These are phyloP conservation scores for Pestalotiopsis sp. DNA, from an alignment of 2,329 filamentous ascomycete genomes.

Conservation along the genomic window DNA sequence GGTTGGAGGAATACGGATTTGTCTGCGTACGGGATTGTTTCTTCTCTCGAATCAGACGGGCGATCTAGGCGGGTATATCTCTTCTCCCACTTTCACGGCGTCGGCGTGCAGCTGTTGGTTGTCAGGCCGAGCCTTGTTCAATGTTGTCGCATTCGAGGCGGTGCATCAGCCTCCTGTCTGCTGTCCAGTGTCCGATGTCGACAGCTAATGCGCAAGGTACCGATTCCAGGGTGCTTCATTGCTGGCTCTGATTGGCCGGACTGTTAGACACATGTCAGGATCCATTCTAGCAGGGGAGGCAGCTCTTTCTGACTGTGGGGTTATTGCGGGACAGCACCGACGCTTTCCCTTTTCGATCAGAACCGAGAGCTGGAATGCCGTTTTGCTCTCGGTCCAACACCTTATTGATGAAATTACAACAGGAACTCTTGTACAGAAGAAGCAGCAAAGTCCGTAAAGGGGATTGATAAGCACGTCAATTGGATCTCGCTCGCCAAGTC, in stretches of 20 bases:
- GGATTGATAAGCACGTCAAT: no score
- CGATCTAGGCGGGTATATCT: not conserved
- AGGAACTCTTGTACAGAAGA: no score
- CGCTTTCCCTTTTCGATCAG: not conserved
- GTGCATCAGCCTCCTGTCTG: conserved; percentile 8
- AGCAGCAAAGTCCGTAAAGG: no score
- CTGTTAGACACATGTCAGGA: conserved; percentile 4
- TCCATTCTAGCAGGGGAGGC: not conserved
- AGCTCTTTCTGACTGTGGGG: not conserved
- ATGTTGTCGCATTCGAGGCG: conserved; percentile 6
- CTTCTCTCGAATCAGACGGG: not conserved
- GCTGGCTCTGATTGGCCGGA: not conserved
- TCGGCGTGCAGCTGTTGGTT: not conserved
- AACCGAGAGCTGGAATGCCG: not conserved
- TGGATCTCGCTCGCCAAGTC: no score
- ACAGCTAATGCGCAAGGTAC: not conserved
- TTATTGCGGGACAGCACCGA: not conserved
- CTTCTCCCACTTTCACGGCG: not conserved
- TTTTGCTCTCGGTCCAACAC: not conserved
- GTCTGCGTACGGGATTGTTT: not conserved
- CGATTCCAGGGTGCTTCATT: not conserved
- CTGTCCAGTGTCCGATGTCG: not conserved
- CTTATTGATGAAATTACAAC: not conserved
- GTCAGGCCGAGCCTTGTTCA: not conserved
- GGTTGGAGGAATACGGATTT: not conserved